Evolutionary conservation across 2,329 filamentous ascomycete species (phyloP).

Genomic region (Diaporthe sp.): DNA sequence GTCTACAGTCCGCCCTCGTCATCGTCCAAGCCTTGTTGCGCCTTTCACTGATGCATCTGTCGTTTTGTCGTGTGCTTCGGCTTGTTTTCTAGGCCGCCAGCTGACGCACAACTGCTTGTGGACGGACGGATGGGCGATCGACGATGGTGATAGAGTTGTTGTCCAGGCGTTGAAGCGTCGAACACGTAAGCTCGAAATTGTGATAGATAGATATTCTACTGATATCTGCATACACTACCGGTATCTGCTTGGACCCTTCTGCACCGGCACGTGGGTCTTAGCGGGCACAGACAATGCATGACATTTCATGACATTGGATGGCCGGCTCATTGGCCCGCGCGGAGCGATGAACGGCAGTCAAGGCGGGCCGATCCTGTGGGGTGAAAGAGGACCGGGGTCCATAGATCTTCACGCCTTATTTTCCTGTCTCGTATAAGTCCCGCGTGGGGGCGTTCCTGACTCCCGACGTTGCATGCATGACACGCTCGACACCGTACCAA

Average conservation of each 20-base stretch:
- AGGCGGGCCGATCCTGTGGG: background rate
- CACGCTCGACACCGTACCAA: background rate
- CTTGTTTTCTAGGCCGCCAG: background rate
- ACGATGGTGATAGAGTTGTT: slow-evolving; percentile 4
- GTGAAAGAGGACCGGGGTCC: background rate
- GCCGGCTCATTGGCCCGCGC: background rate
- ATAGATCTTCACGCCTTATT: background rate
- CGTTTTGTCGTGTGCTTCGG: background rate
- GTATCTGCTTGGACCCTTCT: background rate
- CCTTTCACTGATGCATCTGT: background rate
- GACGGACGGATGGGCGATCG: background rate
- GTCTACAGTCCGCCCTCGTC: background rate
- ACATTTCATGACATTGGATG: background rate
- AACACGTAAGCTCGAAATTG: slow-evolving; percentile 12
- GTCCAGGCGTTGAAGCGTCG: background rate
- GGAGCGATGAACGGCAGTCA: background rate
- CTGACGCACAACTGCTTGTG: background rate
- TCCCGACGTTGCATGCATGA: background rate
- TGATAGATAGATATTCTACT: background rate
- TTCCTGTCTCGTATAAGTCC: background rate
- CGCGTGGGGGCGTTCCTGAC: slow-evolving; percentile 4
- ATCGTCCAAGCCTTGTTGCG: background rate
- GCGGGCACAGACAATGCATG: background rate
- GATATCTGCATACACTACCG: background rate
- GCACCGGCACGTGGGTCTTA: background rate